phyloP scores from a whole-genome alignment of 805 yeast species.

The Danielia oregonensis region DNA sequence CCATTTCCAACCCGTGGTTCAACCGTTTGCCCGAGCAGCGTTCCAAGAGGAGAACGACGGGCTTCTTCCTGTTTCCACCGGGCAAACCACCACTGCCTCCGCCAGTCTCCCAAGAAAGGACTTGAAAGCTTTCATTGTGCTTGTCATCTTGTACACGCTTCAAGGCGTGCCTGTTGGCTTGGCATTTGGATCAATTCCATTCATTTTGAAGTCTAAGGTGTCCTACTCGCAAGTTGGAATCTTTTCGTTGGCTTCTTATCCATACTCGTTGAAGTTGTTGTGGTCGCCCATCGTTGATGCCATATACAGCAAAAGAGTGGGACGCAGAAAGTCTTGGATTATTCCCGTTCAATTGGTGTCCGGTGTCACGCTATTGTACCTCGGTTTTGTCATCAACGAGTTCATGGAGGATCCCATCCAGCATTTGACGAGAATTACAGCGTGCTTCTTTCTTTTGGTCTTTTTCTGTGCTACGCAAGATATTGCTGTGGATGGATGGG shows the following conservation, averaged over 20 bases:
- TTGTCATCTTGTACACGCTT: constrained; percentile 71
- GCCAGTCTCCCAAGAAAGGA: constrained; percentile 11
- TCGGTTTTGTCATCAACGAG: constrained; percentile 56
- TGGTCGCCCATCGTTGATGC: constrained; percentile 99
- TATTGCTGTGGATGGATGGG: constrained; percentile 99
- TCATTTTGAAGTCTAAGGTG: constrained; percentile 74
- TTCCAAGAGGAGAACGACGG: constrained; percentile 34
- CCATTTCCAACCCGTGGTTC: background rate
- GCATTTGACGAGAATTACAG: constrained; percentile 56
- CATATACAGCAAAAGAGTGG: constrained; percentile 58
- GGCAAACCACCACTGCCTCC: background rate
- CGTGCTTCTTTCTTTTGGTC: constrained; percentile 71
- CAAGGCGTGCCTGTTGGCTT: constrained; percentile 98
- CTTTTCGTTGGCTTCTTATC: constrained; percentile 89
- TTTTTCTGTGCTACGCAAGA: constrained; percentile 96
- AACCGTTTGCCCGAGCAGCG: constrained; percentile 21
- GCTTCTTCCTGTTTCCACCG: constrained; percentile 25
- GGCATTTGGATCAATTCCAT: constrained; percentile 93
- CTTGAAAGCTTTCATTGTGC: constrained; percentile 47
- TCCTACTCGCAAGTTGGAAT: constrained; percentile 87
- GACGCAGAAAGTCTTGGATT: constrained; percentile 91
- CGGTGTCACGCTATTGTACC: constrained; percentile 57
- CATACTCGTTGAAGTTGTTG: constrained; percentile 83
- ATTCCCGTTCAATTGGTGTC: constrained; percentile 86
- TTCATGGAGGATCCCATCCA: constrained; percentile 48